Evolutionary conservation across 2,329 filamentous ascomycete species (phyloP).

Genomic region (Fulvia fulva): DNA sequence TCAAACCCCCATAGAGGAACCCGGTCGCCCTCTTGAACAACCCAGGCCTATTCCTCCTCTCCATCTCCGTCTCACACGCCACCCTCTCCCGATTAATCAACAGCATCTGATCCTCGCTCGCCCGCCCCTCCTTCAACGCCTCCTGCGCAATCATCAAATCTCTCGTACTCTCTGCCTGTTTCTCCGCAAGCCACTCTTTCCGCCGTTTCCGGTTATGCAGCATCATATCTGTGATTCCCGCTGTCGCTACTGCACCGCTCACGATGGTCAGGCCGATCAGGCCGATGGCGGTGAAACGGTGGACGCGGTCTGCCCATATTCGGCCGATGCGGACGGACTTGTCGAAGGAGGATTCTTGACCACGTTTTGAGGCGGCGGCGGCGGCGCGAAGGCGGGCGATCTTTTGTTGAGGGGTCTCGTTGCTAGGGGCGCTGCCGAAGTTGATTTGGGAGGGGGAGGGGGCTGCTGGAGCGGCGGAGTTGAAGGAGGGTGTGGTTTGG

Average conservation of each 20-base stretch:
- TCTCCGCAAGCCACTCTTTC: conserved; percentile 55
- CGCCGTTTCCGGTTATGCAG: conserved; percentile 64
- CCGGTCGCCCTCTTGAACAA: conserved; percentile 34
- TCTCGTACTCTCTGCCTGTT: conserved; percentile 44
- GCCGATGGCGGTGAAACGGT: conserved; percentile 56
- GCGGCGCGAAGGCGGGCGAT: conserved; percentile 50
- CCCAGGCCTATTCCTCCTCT: conserved; percentile 34
- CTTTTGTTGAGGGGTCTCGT: conserved; percentile 53
- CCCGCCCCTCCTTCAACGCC: conserved; percentile 42
- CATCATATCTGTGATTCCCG: conserved; percentile 63
- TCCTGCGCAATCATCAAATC: conserved; percentile 43
- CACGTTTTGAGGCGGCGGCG: conserved; percentile 44
- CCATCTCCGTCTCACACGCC: conserved; percentile 52
- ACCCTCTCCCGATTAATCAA: conserved; percentile 59
- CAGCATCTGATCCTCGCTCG: conserved; percentile 49
- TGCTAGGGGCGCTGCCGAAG: conserved; percentile 30
- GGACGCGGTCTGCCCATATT: conserved; percentile 57
- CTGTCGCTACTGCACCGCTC: conserved; percentile 57
- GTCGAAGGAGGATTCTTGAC: conserved; percentile 54
- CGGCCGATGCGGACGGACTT: conserved; percentile 51
- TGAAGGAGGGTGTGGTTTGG: conserved; percentile 31
- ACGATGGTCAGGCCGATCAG: conserved; percentile 61
- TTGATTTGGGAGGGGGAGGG: conserved; percentile 26
- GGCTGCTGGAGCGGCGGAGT: conserved; percentile 29
- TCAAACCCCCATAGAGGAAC: conserved; percentile 32